Evolutionary conservation across 495 filamentous ascomycete genomes (phyloP).

Genomic region (Hypoxylon subgilvum): DNA sequence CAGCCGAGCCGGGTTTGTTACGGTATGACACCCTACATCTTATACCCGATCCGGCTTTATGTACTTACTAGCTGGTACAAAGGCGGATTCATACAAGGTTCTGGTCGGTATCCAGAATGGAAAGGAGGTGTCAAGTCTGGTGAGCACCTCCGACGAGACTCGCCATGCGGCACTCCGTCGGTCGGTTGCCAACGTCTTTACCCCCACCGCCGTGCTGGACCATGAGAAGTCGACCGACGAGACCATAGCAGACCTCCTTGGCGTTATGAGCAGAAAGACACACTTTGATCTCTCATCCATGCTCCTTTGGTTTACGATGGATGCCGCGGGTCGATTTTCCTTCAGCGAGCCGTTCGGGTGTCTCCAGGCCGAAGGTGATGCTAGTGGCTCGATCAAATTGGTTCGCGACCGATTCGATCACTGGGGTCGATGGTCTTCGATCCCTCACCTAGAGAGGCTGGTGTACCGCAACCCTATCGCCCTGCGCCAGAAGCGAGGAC

Average conservation of each 20-base stretch:
- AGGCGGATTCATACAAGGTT: constrained; percentile 34
- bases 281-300: constrained; percentile 23
- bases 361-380: constrained; percentile 32
- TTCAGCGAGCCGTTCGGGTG: constrained; percentile 37
- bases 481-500: constrained; percentile 12
- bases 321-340: constrained; percentile 34
- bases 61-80: neutral
- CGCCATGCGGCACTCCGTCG: constrained; percentile 32
- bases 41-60: neutral
- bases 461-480: constrained; percentile 38
- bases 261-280: constrained; percentile 13
- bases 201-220: constrained; percentile 31
- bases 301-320: constrained; percentile 37
- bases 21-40: constrained; percentile 19
- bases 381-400: constrained; percentile 31
- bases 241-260: constrained; percentile 29
- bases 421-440: constrained; percentile 38
- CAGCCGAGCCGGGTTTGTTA: constrained; percentile 38
- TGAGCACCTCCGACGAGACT: constrained; percentile 35
- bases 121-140: constrained; percentile 37
- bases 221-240: constrained; percentile 37
- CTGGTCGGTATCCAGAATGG: constrained; percentile 31
- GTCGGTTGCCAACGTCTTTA: constrained; percentile 41
- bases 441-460: constrained; percentile 35
- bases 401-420: constrained; percentile 35